These are phyloP conservation scores for Saccharomyces hybrid DNA, from an alignment of 1,139 yeast species.

Conservation along the genomic window DNA sequence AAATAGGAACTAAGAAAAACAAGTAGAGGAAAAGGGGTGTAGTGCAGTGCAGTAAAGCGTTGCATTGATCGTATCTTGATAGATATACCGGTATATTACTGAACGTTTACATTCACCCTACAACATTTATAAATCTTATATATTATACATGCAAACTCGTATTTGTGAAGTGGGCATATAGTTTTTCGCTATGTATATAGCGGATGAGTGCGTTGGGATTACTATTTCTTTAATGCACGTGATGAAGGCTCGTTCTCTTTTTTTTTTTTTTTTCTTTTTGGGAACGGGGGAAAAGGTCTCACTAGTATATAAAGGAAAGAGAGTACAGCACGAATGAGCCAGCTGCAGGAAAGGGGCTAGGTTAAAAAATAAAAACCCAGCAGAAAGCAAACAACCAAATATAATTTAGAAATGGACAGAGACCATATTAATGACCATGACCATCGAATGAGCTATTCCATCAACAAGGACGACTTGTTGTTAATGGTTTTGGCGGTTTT, in stretches of 20 bases:
- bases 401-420: background rate
- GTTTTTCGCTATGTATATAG: background rate
- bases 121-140: background rate
- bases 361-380: background rate
- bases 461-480: constrained; percentile 23
- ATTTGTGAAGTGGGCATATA: background rate
- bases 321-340: background rate
- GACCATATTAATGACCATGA: background rate
- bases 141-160: background rate
- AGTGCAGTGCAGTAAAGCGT: background rate
- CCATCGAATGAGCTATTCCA: constrained; percentile 8
- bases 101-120: background rate
- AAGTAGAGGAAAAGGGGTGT: background rate
- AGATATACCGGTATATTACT: background rate
- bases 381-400: background rate
- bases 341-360: background rate
- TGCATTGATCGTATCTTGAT: background rate
- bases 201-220: background rate
- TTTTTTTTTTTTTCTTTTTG: background rate
- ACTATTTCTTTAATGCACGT: background rate
- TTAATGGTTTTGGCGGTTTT: constrained; percentile 18
- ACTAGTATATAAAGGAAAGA: background rate
- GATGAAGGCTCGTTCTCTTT: background rate
- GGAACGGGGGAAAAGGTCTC: background rate
- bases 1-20: background rate